These are phyloP conservation scores for Stachybotrys echinatus DNA, from an alignment of 2,329 filamentous ascomycete genomes.

Conservation along the genomic window DNA sequence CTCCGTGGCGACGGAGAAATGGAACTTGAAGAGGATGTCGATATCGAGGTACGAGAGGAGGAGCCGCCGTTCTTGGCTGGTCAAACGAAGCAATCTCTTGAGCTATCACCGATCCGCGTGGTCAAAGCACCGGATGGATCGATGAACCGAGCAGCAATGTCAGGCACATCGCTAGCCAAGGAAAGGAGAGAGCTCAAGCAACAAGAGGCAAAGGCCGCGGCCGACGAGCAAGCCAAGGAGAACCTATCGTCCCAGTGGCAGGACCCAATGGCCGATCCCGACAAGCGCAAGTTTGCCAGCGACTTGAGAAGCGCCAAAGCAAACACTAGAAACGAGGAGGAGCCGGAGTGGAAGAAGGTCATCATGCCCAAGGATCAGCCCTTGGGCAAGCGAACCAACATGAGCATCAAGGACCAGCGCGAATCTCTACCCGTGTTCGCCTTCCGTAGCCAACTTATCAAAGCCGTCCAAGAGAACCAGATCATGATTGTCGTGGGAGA, in stretches of 20 bases:
- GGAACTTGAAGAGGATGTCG: slow-evolving; percentile 92
- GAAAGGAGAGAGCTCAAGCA: slow-evolving; percentile 85
- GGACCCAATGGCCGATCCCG: slow-evolving; percentile 86
- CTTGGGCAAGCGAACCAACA: slow-evolving; percentile 77
- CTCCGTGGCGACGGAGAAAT: slow-evolving; percentile 81
- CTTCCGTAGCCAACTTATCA: slow-evolving; percentile 81
- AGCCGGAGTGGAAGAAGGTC: slow-evolving; percentile 90
- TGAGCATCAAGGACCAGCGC: slow-evolving; percentile 93
- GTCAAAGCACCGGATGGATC: slow-evolving; percentile 98
- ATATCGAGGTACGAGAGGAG: slow-evolving; percentile 94
- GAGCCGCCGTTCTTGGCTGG: slow-evolving; percentile 94
- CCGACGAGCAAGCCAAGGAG: slow-evolving; percentile 70
- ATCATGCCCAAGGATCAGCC: slow-evolving; percentile 75
- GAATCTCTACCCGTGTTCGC: slow-evolving; percentile 84
- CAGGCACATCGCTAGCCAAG: slow-evolving; percentile 80
- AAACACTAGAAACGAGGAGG: slow-evolving; percentile 56
- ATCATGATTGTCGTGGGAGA: slow-evolving; percentile 95
- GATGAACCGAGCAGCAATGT: slow-evolving; percentile 93
- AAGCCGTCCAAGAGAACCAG: slow-evolving; percentile 83
- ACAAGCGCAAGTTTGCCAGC: slow-evolving; percentile 82
- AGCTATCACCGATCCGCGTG: slow-evolving; percentile 90
- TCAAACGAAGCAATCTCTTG: slow-evolving; percentile 93
- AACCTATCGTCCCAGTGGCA: slow-evolving; percentile 92
- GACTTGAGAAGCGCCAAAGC: slow-evolving; percentile 69
- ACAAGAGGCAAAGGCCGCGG: slow-evolving; percentile 74